Base-by-base conservation (phyloP, 2,329 filamentous ascomycete species). In the Fusarium robinianum region DNA sequence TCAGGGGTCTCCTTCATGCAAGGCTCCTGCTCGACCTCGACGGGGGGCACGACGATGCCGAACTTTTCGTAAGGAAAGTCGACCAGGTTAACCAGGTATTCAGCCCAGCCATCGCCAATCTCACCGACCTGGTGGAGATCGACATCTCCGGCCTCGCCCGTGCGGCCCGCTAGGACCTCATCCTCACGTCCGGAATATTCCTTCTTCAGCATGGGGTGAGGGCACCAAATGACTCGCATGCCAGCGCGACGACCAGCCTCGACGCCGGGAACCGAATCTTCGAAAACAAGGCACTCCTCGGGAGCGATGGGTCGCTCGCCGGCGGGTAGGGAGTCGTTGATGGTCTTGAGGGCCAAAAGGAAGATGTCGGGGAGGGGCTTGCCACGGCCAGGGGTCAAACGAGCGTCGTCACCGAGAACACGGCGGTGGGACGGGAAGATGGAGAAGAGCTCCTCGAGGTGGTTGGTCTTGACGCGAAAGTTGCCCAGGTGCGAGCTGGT, bases 321-420 rank as follows among this genome's bases (percentile, higher is more conserved):
- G 4, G 76, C 70, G 0, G 75, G 72, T 6, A 95, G 74, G 11
- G 82, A 81, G 29, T 81, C 80, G 69, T 99, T 99, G 66, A 99
- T 85, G 4, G 84, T 88, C 68, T 87, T 76, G 41, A 99, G 74
- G 0, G 94, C 92, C 1, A 97, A 75, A 7, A 95, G 72, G 69
- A 95, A 97, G 57, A 99, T 99, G 69, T 99, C 92, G 0, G 92
- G 94, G 21, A 92, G 79, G 0, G 94, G 94, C 71, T 99, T 99
- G 9, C 94, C 94, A n/a, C 90, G 75, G 0, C 92, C 92, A 4
- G 77, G 69, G 1, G 79, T 73, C 56, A 99, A 88, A 36, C 94
- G 79, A 6, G 74, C 64, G 65, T 99, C 92, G 63, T 99, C 94
- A 8, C 94, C 94, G 1, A 95, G 72, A 0, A 99, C 85, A 32